Evolutionary conservation across 2,329 filamentous ascomycete genomes (phyloP).

Genomic region (Trichoderma simmonsii): DNA sequence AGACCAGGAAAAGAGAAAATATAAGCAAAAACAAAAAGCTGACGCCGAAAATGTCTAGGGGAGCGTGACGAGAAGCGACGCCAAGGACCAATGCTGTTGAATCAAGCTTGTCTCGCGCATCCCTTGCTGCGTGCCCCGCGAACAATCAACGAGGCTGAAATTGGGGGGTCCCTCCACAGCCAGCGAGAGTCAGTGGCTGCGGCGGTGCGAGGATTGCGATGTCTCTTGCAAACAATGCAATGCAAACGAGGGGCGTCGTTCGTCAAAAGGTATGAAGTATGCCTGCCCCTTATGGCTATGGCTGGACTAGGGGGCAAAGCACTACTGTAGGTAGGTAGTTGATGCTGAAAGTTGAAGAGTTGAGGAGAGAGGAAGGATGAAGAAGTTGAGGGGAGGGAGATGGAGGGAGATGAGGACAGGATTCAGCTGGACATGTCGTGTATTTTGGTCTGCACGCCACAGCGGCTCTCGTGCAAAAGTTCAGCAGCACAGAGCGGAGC

Average conservation of each 20-base stretch:
- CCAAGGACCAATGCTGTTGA: neutral
- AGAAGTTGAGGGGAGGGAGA: neutral
- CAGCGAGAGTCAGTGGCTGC: constrained; percentile 1
- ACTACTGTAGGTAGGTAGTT: neutral
- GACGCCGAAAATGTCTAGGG: neutral
- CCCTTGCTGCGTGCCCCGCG: constrained; percentile 15
- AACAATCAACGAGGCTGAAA: constrained; percentile 15
- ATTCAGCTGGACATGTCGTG: neutral
- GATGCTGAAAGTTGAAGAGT: neutral
- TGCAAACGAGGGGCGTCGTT: neutral
- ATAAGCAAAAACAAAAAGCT: neutral
- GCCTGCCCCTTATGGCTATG: neutral
- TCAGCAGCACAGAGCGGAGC: neutral
- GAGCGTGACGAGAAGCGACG: constrained; percentile 8
- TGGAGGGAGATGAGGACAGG: constrained; percentile 2
- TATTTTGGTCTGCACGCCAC: constrained; percentile 1
- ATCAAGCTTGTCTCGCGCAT: constrained; percentile 11
- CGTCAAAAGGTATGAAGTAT: neutral
- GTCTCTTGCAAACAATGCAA: neutral
- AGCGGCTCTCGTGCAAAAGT: neutral
- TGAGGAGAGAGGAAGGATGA: neutral
- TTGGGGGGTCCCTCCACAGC: constrained; percentile 8
- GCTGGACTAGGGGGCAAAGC: neutral
- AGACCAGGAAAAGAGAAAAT: neutral
- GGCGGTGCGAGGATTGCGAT: neutral